A percentile compares a stretch with the other conserved stretches of the same genome.
phyloP scores from a whole-genome alignment of 116 monocot species.

The Posidonia oceanica region DNA sequence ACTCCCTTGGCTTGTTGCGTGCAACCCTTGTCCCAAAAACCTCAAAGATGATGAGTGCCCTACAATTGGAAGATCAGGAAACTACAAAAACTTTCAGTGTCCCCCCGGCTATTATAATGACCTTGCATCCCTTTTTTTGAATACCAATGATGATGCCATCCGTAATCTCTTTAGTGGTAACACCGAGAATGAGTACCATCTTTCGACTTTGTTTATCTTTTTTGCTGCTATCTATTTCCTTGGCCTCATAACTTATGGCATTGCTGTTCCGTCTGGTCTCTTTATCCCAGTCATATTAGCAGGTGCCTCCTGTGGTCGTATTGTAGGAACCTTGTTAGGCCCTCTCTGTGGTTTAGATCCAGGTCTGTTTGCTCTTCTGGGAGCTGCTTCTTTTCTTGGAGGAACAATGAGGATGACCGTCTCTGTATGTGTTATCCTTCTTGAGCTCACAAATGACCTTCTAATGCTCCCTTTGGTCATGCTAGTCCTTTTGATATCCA shows the following conservation, averaged over 20 bases:
- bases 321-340: slow-evolving; percentile 54
- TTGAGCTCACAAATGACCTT: slow-evolving; percentile 98
- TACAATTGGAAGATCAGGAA: slow-evolving; percentile 76
- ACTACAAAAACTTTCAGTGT: slow-evolving; percentile 93
- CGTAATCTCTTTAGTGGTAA: slow-evolving; percentile 76
- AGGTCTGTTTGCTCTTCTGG: slow-evolving; percentile 84
- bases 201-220: slow-evolving; percentile 65
- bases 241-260: slow-evolving; percentile 80
- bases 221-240: slow-evolving; percentile 67
- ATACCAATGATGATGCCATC: slow-evolving; percentile 94
- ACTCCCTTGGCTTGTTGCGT: slow-evolving; percentile 75
- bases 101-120: slow-evolving; percentile 84
- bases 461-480: slow-evolving; percentile 90
- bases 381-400: slow-evolving; percentile 89
- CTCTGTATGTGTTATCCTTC: slow-evolving; percentile 85
- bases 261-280: slow-evolving; percentile 91
- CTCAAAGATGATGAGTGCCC: slow-evolving; percentile 69
- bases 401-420: slow-evolving; percentile 99
- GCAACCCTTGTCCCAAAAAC: slow-evolving; percentile 64
- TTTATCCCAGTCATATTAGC: slow-evolving; percentile 95
- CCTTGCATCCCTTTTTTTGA: slow-evolving; percentile 90
- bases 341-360: slow-evolving; percentile 56
- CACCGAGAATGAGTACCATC: slow-evolving; percentile 47
- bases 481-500: slow-evolving; percentile 87
- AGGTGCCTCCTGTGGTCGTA: slow-evolving; percentile 77